Evolutionary conservation across 1,139 yeast species (phyloP), one percentile per base, ranked within the genome.

Genomic region (Blastobotrys raffinosifermentans): DNA sequence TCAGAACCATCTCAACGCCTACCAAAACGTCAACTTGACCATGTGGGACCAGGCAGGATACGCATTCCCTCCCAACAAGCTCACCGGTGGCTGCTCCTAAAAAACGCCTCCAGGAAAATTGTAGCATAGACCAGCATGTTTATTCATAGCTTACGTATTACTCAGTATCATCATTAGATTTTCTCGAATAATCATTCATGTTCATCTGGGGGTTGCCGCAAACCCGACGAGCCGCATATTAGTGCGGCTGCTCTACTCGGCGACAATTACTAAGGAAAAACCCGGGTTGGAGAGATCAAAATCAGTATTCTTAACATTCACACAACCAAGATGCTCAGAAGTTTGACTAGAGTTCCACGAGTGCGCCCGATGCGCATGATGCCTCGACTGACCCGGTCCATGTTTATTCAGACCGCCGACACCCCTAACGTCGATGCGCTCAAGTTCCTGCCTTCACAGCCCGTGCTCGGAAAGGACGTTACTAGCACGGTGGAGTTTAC

Each of bases 391-490:
- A 17, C 27, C 16, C 46, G 57, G 22, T 38, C 46, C 16, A 47
- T 65, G 48, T 66, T 62, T 46, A 71, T 76, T 25, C 79, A 78
- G 49, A 77, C 86, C 0, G 66, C 77, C 10, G 64, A 83, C 3
- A 91, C 98, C 0, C 98, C 98, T 3, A 91, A 91, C 54, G 89
- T 79, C 29, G 84, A 91, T 60, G 97, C 98, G 0, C 66, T 91
- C 43, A 91, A 91, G 63, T 91, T 87, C 43, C 63, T 85, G 16
- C 96, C 98, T 1, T 70, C 83, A 5, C 77, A 74, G 34, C 67
- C 71, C 37, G 72, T 76, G 11, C 62, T 76, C 4, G 79, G 77
- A 16, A 64, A 63, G 10, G 58, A 56, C 26, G 67, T 75, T 10
- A 46, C 55, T 5, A 68, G 64, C 19, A 71, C 77, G 20, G 56